A percentile compares a stretch with the other conserved stretches of the same genome.
Evolutionary conservation across 1,284 basidiomycete species (phyloP).

Genomic region (Waitea zeae): DNA sequence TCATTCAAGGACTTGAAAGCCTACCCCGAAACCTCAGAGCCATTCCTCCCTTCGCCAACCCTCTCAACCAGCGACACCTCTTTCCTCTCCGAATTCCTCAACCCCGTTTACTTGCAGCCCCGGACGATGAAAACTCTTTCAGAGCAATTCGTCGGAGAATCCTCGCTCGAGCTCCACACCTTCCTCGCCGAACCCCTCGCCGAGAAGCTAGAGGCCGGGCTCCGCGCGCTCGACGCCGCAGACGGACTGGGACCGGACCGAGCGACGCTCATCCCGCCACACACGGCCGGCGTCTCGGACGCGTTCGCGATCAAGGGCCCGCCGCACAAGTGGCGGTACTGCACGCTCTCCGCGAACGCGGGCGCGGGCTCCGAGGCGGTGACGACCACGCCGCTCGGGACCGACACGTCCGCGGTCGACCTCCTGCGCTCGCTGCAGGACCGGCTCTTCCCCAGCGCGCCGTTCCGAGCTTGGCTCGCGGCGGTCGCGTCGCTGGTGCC

Average conservation of each 20-base stretch:
- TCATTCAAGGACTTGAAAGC: constrained; percentile 42
- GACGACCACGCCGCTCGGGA: constrained; percentile 29
- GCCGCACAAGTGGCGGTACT: constrained; percentile 90
- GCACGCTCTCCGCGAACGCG: constrained; percentile 30
- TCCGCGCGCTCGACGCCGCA: constrained; percentile 46
- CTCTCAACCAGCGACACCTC: constrained; percentile 45
- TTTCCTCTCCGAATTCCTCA: constrained; percentile 72
- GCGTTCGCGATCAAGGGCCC: constrained; percentile 74
- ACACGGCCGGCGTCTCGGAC: constrained; percentile 32
- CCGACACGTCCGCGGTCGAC: constrained; percentile 31
- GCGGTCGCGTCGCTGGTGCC: constrained; percentile 68
- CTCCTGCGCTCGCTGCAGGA: constrained; percentile 54
- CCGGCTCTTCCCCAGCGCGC: constrained; percentile 63
- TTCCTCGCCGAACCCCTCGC: constrained; percentile 66
- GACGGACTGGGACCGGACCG: constrained; percentile 47
- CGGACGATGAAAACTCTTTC: constrained; percentile 73
- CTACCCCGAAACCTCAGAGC: constrained; percentile 28
- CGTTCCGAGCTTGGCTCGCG: constrained; percentile 85
- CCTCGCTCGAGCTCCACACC: constrained; percentile 78
- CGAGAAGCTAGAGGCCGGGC: constrained; percentile 42
- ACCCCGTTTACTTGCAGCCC: constrained; percentile 78
- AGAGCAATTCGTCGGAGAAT: constrained; percentile 75
- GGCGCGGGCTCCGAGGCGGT: constrained; percentile 7
- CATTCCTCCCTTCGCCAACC: constrained; percentile 27
- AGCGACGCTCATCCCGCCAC: constrained; percentile 39